Evolutionary conservation across 2,329 filamentous ascomycete species (phyloP), one percentile per base, ranked within the genome.

Genomic region (Berkeleyomyces rouxiae): DNA sequence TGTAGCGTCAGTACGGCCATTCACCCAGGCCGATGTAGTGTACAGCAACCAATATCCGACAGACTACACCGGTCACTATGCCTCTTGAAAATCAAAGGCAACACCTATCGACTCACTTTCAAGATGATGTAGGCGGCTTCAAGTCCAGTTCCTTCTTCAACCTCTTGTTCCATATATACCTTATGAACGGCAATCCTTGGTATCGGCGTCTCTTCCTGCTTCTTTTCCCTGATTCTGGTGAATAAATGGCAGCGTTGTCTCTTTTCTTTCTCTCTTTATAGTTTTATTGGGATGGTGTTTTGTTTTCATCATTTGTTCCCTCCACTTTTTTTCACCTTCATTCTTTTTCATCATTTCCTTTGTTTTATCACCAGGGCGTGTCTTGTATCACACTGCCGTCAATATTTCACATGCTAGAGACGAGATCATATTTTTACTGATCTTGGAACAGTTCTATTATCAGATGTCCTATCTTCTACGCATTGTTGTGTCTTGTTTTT

Each of bases 301-400:
- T 57, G n/a, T 33, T 55, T 61, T n/a, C 59, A 53, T 44, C 23
- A 23, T 43, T 58, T 59, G 1, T 36, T 49, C n/a, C 37, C 23
- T 16, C 7, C 3, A 40, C 39, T 57, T 60, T 55, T 23, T 39
- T 47, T 61, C 36, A 16, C 61, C 33, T 13, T 40, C 31, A 6
- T 31, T 62, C 53, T 58, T 10, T 63, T 23, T 64, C 42, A 44
- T 62, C 2, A 6, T 59, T 47, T 58, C 7, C 11, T 58, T 61
- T 61, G n/a, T 58, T 36, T 62, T 61, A 40, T 55, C 61, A 47
- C 37, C 49, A 49, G 49, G 46, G 59, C 59, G 43, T 61, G 49
- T 55, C 49, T 55, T 55, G 49, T 55, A n/a, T 13, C n/a, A 55
- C 49, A 55, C 33, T 33, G 49, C 49, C 49, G 33, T 31, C 36